These are phyloP conservation scores for Aspergillus sojae DNA, from an alignment of 2,329 filamentous ascomycete genomes.

Conservation along the genomic window DNA sequence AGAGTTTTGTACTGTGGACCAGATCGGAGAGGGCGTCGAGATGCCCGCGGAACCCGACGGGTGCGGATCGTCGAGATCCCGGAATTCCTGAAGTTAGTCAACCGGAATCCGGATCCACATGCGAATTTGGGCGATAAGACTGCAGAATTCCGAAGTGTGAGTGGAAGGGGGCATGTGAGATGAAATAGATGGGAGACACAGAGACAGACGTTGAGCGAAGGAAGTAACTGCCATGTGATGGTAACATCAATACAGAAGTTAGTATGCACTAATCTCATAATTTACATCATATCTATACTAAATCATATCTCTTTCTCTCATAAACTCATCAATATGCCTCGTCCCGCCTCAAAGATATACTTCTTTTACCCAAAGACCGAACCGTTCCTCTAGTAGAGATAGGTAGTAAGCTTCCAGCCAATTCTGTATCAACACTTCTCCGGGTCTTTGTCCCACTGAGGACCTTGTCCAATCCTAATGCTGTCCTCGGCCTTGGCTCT, in stretches of 20 bases:
- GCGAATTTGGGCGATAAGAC: slow-evolving; percentile 27
- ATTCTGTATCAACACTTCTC: slow-evolving; percentile 29
- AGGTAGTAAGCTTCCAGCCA: slow-evolving; percentile 29
- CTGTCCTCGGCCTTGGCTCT: slow-evolving; percentile 9
- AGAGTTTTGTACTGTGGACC: background rate
- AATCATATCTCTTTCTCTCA: background rate
- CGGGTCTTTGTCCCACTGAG: slow-evolving; percentile 27
- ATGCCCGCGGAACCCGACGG: slow-evolving; percentile 3
- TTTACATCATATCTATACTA: background rate
- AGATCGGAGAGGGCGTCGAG: background rate
- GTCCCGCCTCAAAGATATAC: slow-evolving; percentile 2
- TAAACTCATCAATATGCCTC: slow-evolving; percentile 4
- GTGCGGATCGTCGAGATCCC: slow-evolving; percentile 2
- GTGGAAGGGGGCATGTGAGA: background rate
- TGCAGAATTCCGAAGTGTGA: background rate
- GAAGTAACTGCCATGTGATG: background rate
- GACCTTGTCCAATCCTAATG: slow-evolving; percentile 31
- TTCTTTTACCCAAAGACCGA: slow-evolving; percentile 5
- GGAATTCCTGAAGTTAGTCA: slow-evolving; percentile 22
- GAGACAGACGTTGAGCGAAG: background rate
- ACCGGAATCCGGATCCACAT: slow-evolving; percentile 33
- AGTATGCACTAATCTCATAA: background rate
- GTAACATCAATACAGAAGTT: background rate
- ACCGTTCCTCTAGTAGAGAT: slow-evolving; percentile 28
- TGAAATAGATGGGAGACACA: background rate